Evolutionary conservation across 2,329 filamentous ascomycete species (phyloP).

Genomic region (Xylaria sp.): DNA sequence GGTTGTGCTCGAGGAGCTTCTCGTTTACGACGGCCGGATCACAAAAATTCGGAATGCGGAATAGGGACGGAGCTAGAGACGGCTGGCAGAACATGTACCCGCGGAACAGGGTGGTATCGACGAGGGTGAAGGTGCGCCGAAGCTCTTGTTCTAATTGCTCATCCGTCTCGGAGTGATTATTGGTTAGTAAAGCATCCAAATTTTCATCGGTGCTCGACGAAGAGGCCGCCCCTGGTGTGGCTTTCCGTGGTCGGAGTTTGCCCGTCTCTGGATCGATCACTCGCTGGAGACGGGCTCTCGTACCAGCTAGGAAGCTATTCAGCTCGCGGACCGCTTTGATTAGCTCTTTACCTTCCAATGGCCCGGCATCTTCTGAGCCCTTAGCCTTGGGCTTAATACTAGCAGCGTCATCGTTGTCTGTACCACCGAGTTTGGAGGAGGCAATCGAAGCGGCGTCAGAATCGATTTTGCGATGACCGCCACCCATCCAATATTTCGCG

Average conservation of each 20-base stretch:
- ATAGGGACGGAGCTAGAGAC: constrained; percentile 85
- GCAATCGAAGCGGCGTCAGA: constrained; percentile 69
- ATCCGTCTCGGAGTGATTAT: constrained; percentile 61
- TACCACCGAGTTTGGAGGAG: constrained; percentile 66
- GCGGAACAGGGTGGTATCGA: constrained; percentile 94
- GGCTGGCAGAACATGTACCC: constrained; percentile 95
- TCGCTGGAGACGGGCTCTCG: constrained; percentile 73
- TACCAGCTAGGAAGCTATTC: constrained; percentile 88
- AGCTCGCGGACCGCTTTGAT: constrained; percentile 83
- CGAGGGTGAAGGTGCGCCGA: constrained; percentile 79
- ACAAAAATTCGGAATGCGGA: constrained; percentile 97
- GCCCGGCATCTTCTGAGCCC: constrained; percentile 60
- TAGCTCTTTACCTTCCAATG: constrained; percentile 83
- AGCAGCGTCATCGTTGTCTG: constrained; percentile 62
- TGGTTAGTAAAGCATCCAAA: constrained; percentile 51
- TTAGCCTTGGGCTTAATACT: constrained; percentile 62
- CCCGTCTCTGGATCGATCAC: constrained; percentile 72
- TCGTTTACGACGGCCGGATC: constrained; percentile 96
- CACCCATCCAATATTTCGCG: constrained; percentile 64
- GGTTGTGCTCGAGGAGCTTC: constrained; percentile 85
- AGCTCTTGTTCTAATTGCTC: constrained; percentile 77
- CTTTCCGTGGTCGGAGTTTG: constrained; percentile 65
- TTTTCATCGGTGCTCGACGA: constrained; percentile 43
- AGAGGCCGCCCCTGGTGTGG: constrained; percentile 57
- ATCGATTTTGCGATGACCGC: constrained; percentile 55